These are phyloP conservation scores for Sabuloglossum arenarium DNA, from an alignment of 495 filamentous ascomycete species.

Conservation along the genomic window DNA sequence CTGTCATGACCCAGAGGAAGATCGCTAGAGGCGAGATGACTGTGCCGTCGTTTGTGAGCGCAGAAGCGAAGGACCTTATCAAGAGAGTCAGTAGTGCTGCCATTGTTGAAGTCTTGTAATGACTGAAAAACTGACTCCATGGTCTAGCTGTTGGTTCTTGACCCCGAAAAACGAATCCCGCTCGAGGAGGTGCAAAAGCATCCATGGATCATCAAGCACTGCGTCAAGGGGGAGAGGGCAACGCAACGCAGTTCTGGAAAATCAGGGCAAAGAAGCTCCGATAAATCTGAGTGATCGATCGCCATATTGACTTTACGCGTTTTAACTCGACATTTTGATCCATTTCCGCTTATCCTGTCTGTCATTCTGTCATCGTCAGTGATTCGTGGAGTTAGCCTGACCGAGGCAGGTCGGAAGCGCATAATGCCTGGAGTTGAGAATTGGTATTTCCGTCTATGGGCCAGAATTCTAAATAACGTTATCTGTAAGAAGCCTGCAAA, in stretches of 20 bases:
- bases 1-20: slow-evolving; percentile 80
- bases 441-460: background rate
- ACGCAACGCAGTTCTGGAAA: slow-evolving; percentile 24
- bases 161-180: slow-evolving; percentile 81
- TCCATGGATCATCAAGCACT: slow-evolving; percentile 96
- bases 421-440: slow-evolving; percentile 1
- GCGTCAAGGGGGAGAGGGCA: slow-evolving; percentile 52
- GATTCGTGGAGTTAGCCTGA: background rate
- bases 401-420: background rate
- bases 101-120: background rate
- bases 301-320: background rate
- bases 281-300: background rate
- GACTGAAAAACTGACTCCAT: slow-evolving; percentile 2
- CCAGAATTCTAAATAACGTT: background rate
- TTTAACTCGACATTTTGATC: background rate
- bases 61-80: slow-evolving; percentile 82
- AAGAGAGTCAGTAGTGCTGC: slow-evolving; percentile 41
- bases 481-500: background rate
- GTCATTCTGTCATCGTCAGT: background rate
- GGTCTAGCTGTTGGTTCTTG: slow-evolving; percentile 64
- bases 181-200: slow-evolving; percentile 78
- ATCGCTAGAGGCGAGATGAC: slow-evolving; percentile 85
- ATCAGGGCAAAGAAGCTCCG: background rate
- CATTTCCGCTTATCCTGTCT: background rate
- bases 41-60: slow-evolving; percentile 71